Base-by-base conservation (phyloP, 495 filamentous ascomycete genomes). In the Pseudotulostoma volvatum region DNA sequence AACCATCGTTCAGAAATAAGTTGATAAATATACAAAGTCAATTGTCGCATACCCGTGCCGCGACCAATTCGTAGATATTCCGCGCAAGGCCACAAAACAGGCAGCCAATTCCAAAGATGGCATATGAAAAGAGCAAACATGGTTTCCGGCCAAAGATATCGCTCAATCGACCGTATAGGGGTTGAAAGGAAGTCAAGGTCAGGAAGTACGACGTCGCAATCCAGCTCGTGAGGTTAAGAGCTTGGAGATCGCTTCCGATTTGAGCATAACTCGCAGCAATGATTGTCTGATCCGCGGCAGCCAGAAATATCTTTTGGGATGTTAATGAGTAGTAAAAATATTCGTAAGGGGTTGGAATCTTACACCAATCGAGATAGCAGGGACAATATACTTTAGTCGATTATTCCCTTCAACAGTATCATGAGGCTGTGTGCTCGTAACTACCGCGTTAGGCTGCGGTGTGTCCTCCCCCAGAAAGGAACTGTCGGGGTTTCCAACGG, bases 141-240 rank as follows among this genome's bases (percentile, higher is more conserved):
- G 66, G 47, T 59, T 87, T 87, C n/a, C 84, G 71, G 9, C 81
- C 77, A 53, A 84, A 90, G 14, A 95, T 90, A 52, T 95, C 88
- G 0, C 88, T 94, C 44, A 94, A 53, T 3, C 81, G 71, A 13
- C 88, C 88, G 36, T 77, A 79, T 9, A 95, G 59, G 2, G 88
- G 87, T 45, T 95, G 87, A 36, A 75, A 78, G 1, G 83, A 83
- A 4, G 87, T 84, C 57, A 88, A 92, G 34, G 88, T 77, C 45
- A 95, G 87, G 19, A 94, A 71, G 54, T 93, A 95, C 17, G 83
- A 75, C 2, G 81, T 81, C 2, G 85, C 88, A 9, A 95, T 74
- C 87, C 87, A 95, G 3, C 85, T 88, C 32, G 93, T 64, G 18
- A 90, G 60, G n/a, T 74, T 77, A 32, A 93, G 68, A 1, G 84